phyloP scores from a whole-genome alignment of 2,329 filamentous ascomycete genomes.

The Colletotrichum lentis region DNA sequence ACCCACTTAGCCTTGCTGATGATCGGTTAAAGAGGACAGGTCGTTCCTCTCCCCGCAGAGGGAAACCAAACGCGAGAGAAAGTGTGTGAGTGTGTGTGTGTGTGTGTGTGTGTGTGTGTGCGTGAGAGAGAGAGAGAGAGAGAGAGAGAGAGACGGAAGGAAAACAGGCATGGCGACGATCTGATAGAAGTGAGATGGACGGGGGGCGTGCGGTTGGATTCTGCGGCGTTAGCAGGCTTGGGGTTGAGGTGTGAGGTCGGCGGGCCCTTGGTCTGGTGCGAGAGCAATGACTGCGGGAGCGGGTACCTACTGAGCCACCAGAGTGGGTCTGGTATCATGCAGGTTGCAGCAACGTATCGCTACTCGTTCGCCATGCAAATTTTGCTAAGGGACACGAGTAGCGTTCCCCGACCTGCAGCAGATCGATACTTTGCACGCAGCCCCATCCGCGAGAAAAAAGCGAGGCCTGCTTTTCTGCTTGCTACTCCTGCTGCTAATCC shows the following conservation, averaged over 20 bases:
- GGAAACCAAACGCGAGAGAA: background rate
- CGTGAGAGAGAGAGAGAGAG: background rate
- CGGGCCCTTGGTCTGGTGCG: conserved; percentile 30
- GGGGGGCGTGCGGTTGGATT: conserved; percentile 36
- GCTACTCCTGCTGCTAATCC: conserved; percentile 9
- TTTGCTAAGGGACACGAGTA: conserved; percentile 5
- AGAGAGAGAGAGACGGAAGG: conserved; percentile 1
- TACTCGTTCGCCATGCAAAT: background rate
- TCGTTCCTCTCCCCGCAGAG: background rate
- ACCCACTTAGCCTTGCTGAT: background rate
- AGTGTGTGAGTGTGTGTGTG: background rate
- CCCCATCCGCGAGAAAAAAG: conserved; percentile 26
- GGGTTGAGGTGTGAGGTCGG: conserved; percentile 36
- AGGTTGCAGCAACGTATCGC: conserved; percentile 28
- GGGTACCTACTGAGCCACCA: conserved; percentile 34
- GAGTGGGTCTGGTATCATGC: conserved; percentile 35
- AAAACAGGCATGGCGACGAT: conserved; percentile 24
- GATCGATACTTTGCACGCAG: conserved; percentile 30
- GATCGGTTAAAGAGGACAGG: conserved; percentile 13
- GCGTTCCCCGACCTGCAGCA: conserved; percentile 26
- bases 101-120: too few relatives aligned
- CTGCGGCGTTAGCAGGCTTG: conserved; percentile 35
- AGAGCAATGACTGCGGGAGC: conserved; percentile 37
- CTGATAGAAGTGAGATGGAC: conserved; percentile 37
- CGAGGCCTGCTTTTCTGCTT: conserved; percentile 20